phyloP scores from a whole-genome alignment of 441 rosid genomes.

The Jatropha podagrica region DNA sequence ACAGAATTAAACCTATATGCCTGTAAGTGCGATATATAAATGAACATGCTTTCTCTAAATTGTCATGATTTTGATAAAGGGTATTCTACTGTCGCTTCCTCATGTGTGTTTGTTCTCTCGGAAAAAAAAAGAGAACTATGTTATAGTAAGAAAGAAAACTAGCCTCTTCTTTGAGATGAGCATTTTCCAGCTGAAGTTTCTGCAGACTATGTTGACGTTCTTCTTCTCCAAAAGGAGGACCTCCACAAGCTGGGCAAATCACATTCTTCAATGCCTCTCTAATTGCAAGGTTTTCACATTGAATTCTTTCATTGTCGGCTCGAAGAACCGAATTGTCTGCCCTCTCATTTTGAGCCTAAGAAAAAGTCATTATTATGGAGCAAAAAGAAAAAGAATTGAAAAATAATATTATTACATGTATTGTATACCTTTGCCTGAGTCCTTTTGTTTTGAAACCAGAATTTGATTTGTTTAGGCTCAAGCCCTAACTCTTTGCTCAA shows the following conservation, averaged over 20 bases:
- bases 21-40: too few species aligned
- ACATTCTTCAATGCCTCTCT: slow-evolving; percentile 51
- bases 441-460: slow-evolving; percentile 90
- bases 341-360: slow-evolving; percentile 52
- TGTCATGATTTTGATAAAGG: too few species aligned
- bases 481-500: slow-evolving; percentile 53
- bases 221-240: slow-evolving; percentile 55
- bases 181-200: slow-evolving; percentile 44
- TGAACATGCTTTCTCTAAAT: too few species aligned
- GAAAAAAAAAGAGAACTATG: too few species aligned
- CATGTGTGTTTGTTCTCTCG: too few species aligned
- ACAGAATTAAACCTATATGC: too few species aligned
- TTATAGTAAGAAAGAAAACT: slow-evolving; percentile 7
- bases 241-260: slow-evolving; percentile 66
- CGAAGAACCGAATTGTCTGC: slow-evolving; percentile 49
- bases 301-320: slow-evolving; percentile 55
- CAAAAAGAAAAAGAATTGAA: too few species aligned
- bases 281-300: slow-evolving; percentile 51
- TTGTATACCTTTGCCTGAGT: slow-evolving; percentile 59
- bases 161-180: slow-evolving; percentile 48
- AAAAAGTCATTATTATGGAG: background rate
- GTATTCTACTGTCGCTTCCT: too few species aligned
- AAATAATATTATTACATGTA: too few species aligned
- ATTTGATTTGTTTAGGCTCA: slow-evolving; percentile 55
- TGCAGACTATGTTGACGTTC: slow-evolving; percentile 42